Percentiles rank a stretch among this genome's conserved stretches.
Conservation (phyloP, 352 stramenopile genomes). For the Pythium plurisporium region DNA sequence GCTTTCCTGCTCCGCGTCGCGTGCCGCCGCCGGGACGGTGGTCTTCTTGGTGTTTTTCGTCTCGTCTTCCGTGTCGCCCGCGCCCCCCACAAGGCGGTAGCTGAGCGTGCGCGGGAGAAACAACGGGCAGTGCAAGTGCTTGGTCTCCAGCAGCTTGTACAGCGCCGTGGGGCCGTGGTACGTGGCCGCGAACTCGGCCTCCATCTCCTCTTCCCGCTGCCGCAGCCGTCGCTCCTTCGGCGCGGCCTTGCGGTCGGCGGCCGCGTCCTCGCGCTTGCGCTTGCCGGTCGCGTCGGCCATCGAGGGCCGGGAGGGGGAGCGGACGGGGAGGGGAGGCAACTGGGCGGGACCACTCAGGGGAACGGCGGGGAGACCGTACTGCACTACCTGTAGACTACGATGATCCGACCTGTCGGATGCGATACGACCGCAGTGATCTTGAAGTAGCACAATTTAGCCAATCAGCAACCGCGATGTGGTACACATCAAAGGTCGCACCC, state of each 20-base stretch:
- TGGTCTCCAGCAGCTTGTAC: slow-evolving; percentile 79
- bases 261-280: slow-evolving; percentile 12
- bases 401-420: slow-evolving; percentile 1
- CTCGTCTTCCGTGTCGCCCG: neutral
- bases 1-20: no score
- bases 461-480: neutral
- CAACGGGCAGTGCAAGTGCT: slow-evolving; percentile 64
- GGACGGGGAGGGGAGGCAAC: no score
- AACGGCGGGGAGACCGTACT: neutral
- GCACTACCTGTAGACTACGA: neutral
- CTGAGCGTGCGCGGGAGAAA: slow-evolving; percentile 76
- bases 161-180: slow-evolving; percentile 73
- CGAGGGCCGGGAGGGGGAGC: no score
- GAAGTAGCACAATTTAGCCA: slow-evolving; percentile 17
- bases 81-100: slow-evolving; percentile 46
- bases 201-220: slow-evolving; percentile 66
- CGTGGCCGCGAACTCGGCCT: slow-evolving; percentile 74
- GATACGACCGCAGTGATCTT: slow-evolving; percentile 22
- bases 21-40: slow-evolving; percentile 14
- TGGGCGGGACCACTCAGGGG: no score
- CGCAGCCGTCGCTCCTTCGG: slow-evolving; percentile 42
- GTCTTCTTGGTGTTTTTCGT: neutral
- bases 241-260: slow-evolving; percentile 61
- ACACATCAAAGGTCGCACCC: slow-evolving; percentile 10
- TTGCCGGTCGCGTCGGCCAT: neutral